A percentile compares a stretch with the other conserved stretches of the same genome.
Evolutionary conservation across 495 filamentous ascomycete species (phyloP).

Genomic region (Tuber magnatum): DNA sequence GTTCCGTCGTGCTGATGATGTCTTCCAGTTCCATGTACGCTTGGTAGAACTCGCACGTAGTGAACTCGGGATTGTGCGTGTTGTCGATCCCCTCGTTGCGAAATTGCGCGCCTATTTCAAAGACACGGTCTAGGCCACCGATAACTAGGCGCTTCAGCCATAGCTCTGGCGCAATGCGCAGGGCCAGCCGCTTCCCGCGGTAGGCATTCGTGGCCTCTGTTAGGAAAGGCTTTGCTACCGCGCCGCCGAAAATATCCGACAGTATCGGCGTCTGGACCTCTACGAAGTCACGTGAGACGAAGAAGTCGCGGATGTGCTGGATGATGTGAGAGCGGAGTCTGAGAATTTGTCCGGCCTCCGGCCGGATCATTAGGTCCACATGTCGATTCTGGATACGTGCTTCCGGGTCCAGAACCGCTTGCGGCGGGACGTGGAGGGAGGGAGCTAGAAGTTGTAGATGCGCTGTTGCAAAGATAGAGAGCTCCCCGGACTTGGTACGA

Average conservation of each 20-base stretch:
- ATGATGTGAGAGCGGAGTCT: slow-evolving; percentile 67
- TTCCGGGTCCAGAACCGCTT: slow-evolving; percentile 54
- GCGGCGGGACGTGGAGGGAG: slow-evolving; percentile 65
- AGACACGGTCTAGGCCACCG: slow-evolving; percentile 80
- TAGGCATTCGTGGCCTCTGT: slow-evolving; percentile 64
- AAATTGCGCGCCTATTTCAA: slow-evolving; percentile 89
- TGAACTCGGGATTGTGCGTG: slow-evolving; percentile 95
- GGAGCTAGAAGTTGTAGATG: slow-evolving; percentile 68
- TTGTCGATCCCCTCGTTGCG: slow-evolving; percentile 91
- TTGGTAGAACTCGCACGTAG: slow-evolving; percentile 92
- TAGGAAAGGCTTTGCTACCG: slow-evolving; percentile 74
- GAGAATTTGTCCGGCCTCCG: slow-evolving; percentile 56
- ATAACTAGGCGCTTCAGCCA: slow-evolving; percentile 91
- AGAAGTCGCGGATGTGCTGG: slow-evolving; percentile 63
- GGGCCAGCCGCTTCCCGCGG: slow-evolving; percentile 56
- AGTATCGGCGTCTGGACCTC: slow-evolving; percentile 89
- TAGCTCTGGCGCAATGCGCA: slow-evolving; percentile 86
- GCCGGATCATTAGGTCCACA: slow-evolving; percentile 73
- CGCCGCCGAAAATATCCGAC: slow-evolving; percentile 66
- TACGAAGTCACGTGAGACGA: slow-evolving; percentile 63
- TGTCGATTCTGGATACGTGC: slow-evolving; percentile 62
- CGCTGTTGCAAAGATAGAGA: slow-evolving; percentile 61
- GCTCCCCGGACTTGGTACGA: slow-evolving; percentile 64
- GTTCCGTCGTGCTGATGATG: slow-evolving; percentile 67
- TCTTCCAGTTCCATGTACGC: slow-evolving; percentile 72